A percentile compares a stretch with the other conserved stretches of the same genome.
phyloP scores from a whole-genome alignment of 352 stramenopile genomes.

The Phytophthora melonis region DNA sequence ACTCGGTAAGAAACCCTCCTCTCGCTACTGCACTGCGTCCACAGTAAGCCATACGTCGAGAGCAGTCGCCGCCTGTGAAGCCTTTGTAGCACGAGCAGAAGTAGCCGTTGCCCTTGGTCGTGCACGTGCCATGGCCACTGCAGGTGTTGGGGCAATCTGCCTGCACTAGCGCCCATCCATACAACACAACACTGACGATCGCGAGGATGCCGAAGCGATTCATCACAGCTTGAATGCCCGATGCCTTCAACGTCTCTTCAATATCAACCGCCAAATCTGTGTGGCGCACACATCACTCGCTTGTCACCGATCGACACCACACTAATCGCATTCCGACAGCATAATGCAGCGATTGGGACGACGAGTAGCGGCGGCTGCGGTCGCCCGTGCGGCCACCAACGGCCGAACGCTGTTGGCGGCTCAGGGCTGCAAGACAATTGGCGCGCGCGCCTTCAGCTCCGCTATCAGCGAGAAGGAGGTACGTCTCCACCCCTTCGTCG shows the following conservation, averaged over 20 bases:
- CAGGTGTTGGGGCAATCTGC: constrained; percentile 73
- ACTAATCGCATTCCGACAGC: constrained; percentile 10
- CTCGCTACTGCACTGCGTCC: background rate
- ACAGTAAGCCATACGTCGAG: constrained; percentile 45
- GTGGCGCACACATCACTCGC: constrained; percentile 8
- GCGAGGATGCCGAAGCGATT: constrained; percentile 5
- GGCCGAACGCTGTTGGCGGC: constrained; percentile 8
- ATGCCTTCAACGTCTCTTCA: constrained; percentile 20
- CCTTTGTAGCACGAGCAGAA: constrained; percentile 86
- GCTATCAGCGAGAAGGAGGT: constrained; percentile 43
- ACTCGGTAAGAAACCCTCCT: background rate
- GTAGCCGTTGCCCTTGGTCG: constrained; percentile 69
- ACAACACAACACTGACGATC: constrained; percentile 18
- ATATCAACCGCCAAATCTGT: constrained; percentile 14
- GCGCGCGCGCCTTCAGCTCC: constrained; percentile 35
- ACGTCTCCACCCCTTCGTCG: constrained; percentile 2
- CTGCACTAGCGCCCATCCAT: constrained; percentile 10
- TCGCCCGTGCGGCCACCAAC: constrained; percentile 4
- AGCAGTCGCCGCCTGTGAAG: constrained; percentile 93
- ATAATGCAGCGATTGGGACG: constrained; percentile 36
- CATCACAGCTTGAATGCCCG: constrained; percentile 9
- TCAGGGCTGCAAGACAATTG: background rate
- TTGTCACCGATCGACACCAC: constrained; percentile 22
- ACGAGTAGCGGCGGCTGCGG: constrained; percentile 19
- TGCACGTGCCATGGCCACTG: constrained; percentile 72